Conservation (phyloP, 139 green algal genomes). For the Coccomyxa sp. region DNA sequence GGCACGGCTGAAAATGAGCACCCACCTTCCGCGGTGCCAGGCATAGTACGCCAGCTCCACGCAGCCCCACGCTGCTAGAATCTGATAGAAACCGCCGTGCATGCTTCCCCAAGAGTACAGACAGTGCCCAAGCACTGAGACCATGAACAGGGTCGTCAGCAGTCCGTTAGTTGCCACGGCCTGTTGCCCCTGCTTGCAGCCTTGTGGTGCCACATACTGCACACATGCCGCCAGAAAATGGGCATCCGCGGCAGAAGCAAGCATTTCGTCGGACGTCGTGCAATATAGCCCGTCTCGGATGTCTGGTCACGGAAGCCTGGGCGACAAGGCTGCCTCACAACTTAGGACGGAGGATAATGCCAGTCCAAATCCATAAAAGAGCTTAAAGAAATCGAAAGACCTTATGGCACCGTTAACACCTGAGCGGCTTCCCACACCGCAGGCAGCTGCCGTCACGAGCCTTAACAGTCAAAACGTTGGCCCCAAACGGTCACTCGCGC, state of each 20-base stretch:
- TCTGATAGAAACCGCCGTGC: not conserved
- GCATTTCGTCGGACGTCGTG: not conserved
- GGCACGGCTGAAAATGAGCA: not conserved
- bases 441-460: too few relatives aligned
- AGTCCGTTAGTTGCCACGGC: not conserved
- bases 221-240: not conserved
- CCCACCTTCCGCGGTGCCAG: not conserved
- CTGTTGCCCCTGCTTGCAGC: not conserved
- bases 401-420: too few relatives aligned
- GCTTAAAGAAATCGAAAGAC: too few relatives aligned
- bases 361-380: too few relatives aligned
- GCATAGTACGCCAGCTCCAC: slow-evolving; percentile 4
- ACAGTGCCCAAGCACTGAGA: not conserved
- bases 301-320: too few relatives aligned
- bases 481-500: too few relatives aligned
- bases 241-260: not conserved
- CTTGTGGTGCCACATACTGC: not conserved
- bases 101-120: not conserved
- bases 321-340: too few relatives aligned
- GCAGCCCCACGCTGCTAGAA: not conserved
- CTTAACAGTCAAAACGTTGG: too few relatives aligned
- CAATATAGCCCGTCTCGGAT: too few relatives aligned
- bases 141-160: not conserved
- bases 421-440: too few relatives aligned
- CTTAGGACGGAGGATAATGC: too few relatives aligned